Evolutionary conservation across 176 grass and related monocot genomes (phyloP).

Genomic region (Leersia perrieri): DNA sequence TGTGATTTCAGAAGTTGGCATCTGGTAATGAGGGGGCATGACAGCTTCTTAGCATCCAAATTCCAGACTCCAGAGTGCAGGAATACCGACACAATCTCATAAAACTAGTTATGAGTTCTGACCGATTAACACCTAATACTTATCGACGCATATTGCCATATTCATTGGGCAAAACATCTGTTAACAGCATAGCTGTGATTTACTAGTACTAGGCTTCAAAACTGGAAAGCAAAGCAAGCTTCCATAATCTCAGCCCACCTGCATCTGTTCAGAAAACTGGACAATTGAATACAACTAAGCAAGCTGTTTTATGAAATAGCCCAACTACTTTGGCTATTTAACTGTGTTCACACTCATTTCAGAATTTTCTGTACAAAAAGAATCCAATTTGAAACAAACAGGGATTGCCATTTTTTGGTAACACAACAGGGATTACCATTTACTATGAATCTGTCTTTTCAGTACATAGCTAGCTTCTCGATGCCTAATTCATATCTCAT

Average conservation of each 20-base stretch:
- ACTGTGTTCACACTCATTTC: neutral
- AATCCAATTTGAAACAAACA: constrained; percentile 25
- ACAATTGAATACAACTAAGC: neutral
- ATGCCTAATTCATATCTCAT: constrained; percentile 35
- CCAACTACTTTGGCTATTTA: neutral
- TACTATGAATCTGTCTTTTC: neutral
- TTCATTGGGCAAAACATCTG: constrained; percentile 15
- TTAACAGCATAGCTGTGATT: neutral
- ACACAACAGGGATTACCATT: neutral
- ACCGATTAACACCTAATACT: neutral
- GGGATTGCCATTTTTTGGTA: neutral
- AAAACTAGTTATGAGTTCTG: neutral
- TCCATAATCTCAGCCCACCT: neutral
- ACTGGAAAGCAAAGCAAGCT: neutral
- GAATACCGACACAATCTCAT: neutral
- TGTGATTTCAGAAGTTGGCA: neutral
- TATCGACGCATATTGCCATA: neutral
- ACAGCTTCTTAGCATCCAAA: constrained; percentile 9
- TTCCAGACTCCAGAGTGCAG: neutral
- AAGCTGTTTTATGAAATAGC: too few species aligned
- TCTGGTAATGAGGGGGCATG: neutral
- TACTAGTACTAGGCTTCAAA: constrained; percentile 3
- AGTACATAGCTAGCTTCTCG: neutral
- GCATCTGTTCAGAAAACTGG: neutral
- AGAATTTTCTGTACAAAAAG: constrained; percentile 36